Evolutionary conservation across 2,329 filamentous ascomycete species (phyloP), one percentile per base, ranked within the genome.

Genomic region (Trichoderma polysporum): DNA sequence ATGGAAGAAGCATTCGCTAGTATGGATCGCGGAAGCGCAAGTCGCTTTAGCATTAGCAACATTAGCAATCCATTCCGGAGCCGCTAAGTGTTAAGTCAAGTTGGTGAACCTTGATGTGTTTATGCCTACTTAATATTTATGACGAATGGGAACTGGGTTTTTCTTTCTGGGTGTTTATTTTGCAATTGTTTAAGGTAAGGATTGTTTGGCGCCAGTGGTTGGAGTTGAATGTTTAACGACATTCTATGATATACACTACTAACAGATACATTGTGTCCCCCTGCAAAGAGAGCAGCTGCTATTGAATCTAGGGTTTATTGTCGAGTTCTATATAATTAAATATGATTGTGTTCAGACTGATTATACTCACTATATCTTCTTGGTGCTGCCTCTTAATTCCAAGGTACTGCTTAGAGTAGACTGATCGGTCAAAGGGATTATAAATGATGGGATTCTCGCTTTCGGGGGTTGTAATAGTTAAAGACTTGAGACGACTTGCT

Each of bases 1-100:
- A 80, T 94, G 65, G 91, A 94, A 76, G 91, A 94, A 75, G 91
- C 90, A 8, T 79, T 93, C 61, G 86, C 91, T 22, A 93, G 78
- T 63, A 77, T 80, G 75, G 77, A 78, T 62, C 73, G 75, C n/a
- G 77, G 76, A 12, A 74, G 72, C 35, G 74, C 73, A 59, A 80
- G 79, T 69, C 77, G 79, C 39, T 91, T 92, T 81, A 91, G 90
- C 71, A 90, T 92, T 68, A 88, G 88, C 70, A 86, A 90, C 71
- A 90, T 92, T 68, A 88, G 88, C 70, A 86, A 90, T 71, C 85
- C 86, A 33, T 83, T 91, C 60, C 82, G 88, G 71, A 90, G 88
- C 71, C 84, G 88, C 60, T 89, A 88, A 71, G 79, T 83, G 45
- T 76, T 82, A 9, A 77, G 73, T 52, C 75, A 7, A 77, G 76